Percentiles rank a stretch among this genome's conserved stretches.
Evolutionary conservation across 805 yeast species (phyloP).

Genomic region (Myxozyma mucilagina): DNA sequence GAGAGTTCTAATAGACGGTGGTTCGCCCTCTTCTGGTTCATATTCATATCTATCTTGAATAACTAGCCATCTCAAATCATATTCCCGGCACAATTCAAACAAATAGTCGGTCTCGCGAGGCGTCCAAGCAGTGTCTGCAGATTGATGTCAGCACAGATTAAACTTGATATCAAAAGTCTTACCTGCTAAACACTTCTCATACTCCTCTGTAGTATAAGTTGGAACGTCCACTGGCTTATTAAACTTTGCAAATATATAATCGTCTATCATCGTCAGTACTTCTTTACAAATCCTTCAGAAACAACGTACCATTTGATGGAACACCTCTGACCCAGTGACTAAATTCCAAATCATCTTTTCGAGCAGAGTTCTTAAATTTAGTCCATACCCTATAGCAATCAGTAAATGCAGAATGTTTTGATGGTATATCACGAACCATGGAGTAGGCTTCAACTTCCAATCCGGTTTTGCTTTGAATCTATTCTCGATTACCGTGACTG

Average conservation of each 20-base stretch:
- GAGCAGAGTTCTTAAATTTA: conserved; percentile 57
- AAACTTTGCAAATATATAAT: conserved; percentile 73
- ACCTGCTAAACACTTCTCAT: conserved; percentile 40
- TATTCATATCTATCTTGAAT: conserved; percentile 60
- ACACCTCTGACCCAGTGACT: conserved; percentile 88
- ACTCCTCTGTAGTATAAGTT: conserved; percentile 61
- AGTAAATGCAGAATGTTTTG: not conserved
- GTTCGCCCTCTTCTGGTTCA: conserved; percentile 27
- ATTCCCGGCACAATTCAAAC: conserved; percentile 59
- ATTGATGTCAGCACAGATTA: conserved; percentile 32
- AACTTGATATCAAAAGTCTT: not conserved
- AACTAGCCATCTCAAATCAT: conserved; percentile 70
- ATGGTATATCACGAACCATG: conserved; percentile 56
- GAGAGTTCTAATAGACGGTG: conserved; percentile 46
- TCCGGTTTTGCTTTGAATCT: conserved; percentile 67
- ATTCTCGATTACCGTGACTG: conserved; percentile 57
- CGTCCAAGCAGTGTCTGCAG: conserved; percentile 61
- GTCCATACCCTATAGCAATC: conserved; percentile 45
- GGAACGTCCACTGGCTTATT: conserved; percentile 72
- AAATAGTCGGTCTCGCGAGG: conserved; percentile 75
- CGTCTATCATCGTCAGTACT: conserved; percentile 34
- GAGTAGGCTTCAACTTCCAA: conserved; percentile 63
- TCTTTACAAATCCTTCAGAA: not conserved
- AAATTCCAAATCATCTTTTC: conserved; percentile 54
- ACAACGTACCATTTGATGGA: conserved; percentile 18